phyloP scores from a whole-genome alignment of 2,329 filamentous ascomycete species.

The Microascus cirrosus region DNA sequence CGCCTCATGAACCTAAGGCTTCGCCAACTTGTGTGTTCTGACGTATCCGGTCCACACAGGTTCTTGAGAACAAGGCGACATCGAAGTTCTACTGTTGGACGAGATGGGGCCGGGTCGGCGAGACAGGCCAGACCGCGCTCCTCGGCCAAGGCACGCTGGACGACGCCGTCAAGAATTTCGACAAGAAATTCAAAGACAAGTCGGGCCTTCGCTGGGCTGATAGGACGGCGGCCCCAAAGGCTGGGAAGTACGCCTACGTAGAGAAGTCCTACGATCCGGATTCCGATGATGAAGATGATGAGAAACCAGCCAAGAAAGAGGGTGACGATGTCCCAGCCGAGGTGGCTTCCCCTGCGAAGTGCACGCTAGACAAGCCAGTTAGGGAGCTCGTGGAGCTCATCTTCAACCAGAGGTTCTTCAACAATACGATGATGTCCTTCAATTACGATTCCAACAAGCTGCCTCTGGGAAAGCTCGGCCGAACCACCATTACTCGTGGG shows the following conservation, averaged over 20 bases:
- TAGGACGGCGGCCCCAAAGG: conserved; percentile 43
- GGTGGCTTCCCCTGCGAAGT: conserved; percentile 10
- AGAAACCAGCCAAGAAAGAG: conserved; percentile 13
- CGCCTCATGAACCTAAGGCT: neutral
- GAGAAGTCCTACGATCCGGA: conserved; percentile 68
- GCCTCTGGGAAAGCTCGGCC: conserved; percentile 75
- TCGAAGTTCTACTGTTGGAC: conserved; percentile 41
- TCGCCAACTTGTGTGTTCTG: neutral
- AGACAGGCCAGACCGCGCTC: conserved; percentile 35
- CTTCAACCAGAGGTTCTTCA: conserved; percentile 68
- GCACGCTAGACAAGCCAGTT: conserved; percentile 39
- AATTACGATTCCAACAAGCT: conserved; percentile 69
- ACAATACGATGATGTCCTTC: conserved; percentile 51
- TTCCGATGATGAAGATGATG: conserved; percentile 42
- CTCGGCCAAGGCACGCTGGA: conserved; percentile 29
- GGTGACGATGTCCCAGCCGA: conserved; percentile 21
- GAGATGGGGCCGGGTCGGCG: conserved; percentile 69
- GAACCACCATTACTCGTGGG: conserved; percentile 61
- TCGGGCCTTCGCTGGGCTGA: conserved; percentile 44
- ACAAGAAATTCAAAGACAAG: conserved; percentile 53
- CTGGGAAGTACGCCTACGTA: conserved; percentile 68
- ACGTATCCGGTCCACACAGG: neutral
- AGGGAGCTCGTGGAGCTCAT: conserved; percentile 69
- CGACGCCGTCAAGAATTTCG: conserved; percentile 37
- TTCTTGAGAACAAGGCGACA: neutral